Percentiles rank a stretch among this genome's conserved stretches.
phyloP scores from a whole-genome alignment of 148 eudicot genomes.

The Fagopyrum homotropicum region DNA sequence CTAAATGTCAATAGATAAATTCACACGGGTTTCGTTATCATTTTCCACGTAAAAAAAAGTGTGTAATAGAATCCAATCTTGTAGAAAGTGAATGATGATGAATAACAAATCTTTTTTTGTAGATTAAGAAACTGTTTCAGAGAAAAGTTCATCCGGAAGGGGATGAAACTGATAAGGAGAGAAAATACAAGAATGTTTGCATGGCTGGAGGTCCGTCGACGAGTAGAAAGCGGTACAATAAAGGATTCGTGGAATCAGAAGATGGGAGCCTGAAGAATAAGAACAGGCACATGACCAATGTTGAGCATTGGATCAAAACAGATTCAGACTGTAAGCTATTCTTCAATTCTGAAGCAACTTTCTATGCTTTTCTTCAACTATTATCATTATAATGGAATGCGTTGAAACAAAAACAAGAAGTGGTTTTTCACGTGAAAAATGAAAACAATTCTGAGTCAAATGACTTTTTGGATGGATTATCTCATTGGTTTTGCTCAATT shows the following conservation, averaged over 20 bases:
- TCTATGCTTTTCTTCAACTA: slow-evolving; percentile 7
- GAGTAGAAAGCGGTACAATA: slow-evolving; percentile 8
- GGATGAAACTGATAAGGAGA: slow-evolving; percentile 18
- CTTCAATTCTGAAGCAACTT: not conserved
- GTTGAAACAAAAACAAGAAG: too few species aligned
- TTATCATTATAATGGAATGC: too few species aligned
- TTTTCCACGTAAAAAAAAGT: too few species aligned
- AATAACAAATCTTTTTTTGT: slow-evolving; percentile 1
- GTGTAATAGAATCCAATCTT: too few species aligned
- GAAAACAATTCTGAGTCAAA: too few species aligned
- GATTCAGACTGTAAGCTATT: slow-evolving; percentile 69
- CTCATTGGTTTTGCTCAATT: too few species aligned
- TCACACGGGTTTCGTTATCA: too few species aligned
- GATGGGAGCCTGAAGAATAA: slow-evolving; percentile 3
- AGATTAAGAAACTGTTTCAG: slow-evolving; percentile 35
- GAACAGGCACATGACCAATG: slow-evolving; percentile 17
- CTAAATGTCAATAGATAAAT: too few species aligned
- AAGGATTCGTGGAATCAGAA: slow-evolving; percentile 15
- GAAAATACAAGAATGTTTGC: slow-evolving; percentile 15
- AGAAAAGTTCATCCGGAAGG: slow-evolving; percentile 49
- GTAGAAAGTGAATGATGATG: not conserved
- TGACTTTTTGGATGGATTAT: too few species aligned
- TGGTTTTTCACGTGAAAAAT: too few species aligned
- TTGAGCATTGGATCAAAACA: slow-evolving; percentile 70
- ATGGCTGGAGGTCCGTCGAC: not conserved